Percentiles rank a stretch among this genome's conserved stretches.
Evolutionary conservation across 2,329 filamentous ascomycete genomes (phyloP).

Genomic region (Epichloe coenophiala): DNA sequence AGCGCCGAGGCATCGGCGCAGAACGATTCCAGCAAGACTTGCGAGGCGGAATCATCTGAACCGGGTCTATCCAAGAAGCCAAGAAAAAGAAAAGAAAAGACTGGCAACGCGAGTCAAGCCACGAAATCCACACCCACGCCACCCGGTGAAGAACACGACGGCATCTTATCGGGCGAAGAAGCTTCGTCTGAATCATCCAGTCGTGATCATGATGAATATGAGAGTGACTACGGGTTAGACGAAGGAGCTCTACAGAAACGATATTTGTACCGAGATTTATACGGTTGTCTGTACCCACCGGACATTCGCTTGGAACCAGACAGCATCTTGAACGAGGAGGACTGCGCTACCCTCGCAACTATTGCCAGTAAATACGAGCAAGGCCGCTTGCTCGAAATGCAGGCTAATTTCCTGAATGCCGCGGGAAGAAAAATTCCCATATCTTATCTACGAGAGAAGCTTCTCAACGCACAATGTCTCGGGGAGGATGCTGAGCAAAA

Average conservation of each 20-base stretch:
- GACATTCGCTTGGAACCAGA: slow-evolving; percentile 11
- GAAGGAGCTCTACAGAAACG: slow-evolving; percentile 11
- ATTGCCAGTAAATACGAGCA: slow-evolving; percentile 20
- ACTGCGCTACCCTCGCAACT: slow-evolving; percentile 22
- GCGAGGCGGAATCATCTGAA: no score
- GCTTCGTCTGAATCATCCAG: slow-evolving; percentile 12
- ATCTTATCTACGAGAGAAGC: slow-evolving; percentile 22
- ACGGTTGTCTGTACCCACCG: slow-evolving; percentile 17
- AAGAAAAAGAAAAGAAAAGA: no score
- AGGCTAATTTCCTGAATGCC: slow-evolving; percentile 29
- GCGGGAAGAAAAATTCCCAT: slow-evolving; percentile 28
- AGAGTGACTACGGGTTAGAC: slow-evolving; percentile 7
- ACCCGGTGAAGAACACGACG: not conserved
- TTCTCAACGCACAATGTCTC: not conserved
- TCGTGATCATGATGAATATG: not conserved
- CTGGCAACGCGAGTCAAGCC: no score
- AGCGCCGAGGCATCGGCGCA: not conserved
- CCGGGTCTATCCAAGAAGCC: no score
- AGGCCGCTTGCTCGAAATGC: slow-evolving; percentile 27
- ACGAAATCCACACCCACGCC: no score
- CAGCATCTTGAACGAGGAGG: slow-evolving; percentile 14
- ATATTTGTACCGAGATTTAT: slow-evolving; percentile 20
- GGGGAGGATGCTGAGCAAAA: not conserved
- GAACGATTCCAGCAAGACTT: not conserved
- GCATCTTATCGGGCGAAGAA: slow-evolving; percentile 15